These are phyloP conservation scores for Suhomyces taliae DNA, from an alignment of 1,139 yeast genomes.

Conservation along the genomic window DNA sequence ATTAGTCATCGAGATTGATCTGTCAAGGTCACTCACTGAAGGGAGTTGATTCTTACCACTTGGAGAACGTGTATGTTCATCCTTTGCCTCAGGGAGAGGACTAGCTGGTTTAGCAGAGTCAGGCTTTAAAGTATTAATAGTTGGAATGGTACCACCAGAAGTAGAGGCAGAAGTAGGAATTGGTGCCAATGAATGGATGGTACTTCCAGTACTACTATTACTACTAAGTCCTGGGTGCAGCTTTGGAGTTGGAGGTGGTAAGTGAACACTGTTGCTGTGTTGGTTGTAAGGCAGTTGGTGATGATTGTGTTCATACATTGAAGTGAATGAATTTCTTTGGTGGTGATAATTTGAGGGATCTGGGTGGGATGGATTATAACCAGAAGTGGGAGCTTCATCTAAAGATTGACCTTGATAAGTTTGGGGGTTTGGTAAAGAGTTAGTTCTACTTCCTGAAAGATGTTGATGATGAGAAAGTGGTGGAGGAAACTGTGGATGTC, in stretches of 20 bases:
- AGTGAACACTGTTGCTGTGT: constrained; percentile 1
- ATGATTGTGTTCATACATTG: constrained; percentile 18
- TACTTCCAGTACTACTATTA: constrained; percentile 1
- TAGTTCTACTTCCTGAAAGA: constrained; percentile 18
- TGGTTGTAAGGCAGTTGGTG: constrained; percentile 10
- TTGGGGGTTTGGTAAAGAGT: constrained; percentile 25
- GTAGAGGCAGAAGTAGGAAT: constrained; percentile 1
- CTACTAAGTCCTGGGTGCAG: constrained; percentile 1
- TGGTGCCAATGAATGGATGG: neutral
- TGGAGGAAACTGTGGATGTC: constrained; percentile 4
- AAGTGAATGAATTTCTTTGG: constrained; percentile 20
- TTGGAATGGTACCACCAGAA: constrained; percentile 8
- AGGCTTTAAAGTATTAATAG: constrained; percentile 4
- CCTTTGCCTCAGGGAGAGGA: constrained; percentile 3
- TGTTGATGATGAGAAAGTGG: constrained; percentile 1
- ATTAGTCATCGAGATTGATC: constrained; percentile 21
- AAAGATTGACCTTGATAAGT: constrained; percentile 14
- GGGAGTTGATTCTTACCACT: constrained; percentile 25
- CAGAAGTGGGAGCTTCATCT: constrained; percentile 8
- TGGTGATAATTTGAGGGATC: constrained; percentile 4
- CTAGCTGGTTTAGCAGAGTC: constrained; percentile 6
- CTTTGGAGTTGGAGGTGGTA: constrained; percentile 6
- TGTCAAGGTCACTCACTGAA: constrained; percentile 40
- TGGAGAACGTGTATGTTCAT: constrained; percentile 2
- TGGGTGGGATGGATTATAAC: neutral